phyloP scores from a whole-genome alignment of 2,329 filamentous ascomycete genomes.

The Monosporascus sp. region DNA sequence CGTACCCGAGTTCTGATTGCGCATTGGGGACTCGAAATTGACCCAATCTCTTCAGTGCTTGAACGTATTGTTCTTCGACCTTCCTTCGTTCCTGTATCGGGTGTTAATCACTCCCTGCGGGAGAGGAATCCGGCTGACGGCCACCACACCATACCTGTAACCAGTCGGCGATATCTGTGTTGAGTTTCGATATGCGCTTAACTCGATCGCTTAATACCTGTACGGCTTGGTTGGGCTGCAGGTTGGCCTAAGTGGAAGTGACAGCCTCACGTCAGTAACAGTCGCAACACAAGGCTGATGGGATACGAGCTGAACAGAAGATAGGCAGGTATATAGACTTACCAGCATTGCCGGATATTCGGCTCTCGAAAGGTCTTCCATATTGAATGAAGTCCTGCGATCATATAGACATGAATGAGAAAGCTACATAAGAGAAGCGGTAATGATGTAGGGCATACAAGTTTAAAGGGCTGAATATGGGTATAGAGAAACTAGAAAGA shows the following conservation, averaged over 20 bases:
- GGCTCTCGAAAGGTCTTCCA: constrained; percentile 74
- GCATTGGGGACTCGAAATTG: constrained; percentile 69
- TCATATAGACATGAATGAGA: constrained; percentile 24
- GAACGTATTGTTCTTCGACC: constrained; percentile 85
- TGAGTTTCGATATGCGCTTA: constrained; percentile 78
- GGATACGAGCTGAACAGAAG: too few relatives aligned
- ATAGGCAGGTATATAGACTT: constrained; percentile 32
- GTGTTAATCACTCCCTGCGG: constrained; percentile 1
- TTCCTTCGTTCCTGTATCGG: constrained; percentile 74
- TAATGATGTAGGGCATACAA: constrained; percentile 22
- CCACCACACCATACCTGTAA: constrained; percentile 63
- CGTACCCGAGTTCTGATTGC: constrained; percentile 80
- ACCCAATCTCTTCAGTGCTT: constrained; percentile 74
- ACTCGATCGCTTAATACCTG: constrained; percentile 80
- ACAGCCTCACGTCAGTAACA: constrained; percentile 6
- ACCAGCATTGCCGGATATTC: constrained; percentile 96
- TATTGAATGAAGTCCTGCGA: constrained; percentile 30
- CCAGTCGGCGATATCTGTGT: constrained; percentile 92
- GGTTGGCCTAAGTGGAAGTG: constrained; percentile 54
- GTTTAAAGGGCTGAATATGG: too few relatives aligned
- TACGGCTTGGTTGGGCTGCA: constrained; percentile 79
- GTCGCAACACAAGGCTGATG: constrained; percentile 2
- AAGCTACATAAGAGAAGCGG: constrained; percentile 14
- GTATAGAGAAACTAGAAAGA: constrained; percentile 1
- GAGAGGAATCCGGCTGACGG: constrained; percentile 1